phyloP scores from a whole-genome alignment of 2,329 filamentous ascomycete genomes.

The Zopfia rhizophila region DNA sequence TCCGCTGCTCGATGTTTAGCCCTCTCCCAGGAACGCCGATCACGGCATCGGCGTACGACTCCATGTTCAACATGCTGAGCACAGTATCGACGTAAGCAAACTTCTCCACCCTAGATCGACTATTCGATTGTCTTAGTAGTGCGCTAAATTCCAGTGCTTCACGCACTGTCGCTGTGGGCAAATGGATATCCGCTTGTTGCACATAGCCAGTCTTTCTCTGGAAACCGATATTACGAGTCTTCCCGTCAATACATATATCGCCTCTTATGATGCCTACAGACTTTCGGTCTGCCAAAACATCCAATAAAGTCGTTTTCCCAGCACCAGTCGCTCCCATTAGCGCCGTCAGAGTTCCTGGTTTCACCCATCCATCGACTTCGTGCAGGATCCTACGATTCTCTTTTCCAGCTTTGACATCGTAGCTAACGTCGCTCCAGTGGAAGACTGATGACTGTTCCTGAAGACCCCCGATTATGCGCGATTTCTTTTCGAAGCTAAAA shows the following conservation, averaged over 20 bases:
- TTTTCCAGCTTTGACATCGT: conserved; percentile 73
- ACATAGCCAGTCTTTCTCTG: conserved; percentile 29
- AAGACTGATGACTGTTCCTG: conserved; percentile 33
- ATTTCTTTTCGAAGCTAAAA: conserved; percentile 57
- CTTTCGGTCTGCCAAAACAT: conserved; percentile 18
- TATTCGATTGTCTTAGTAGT: conserved; percentile 8
- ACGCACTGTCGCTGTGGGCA: conserved; percentile 14
- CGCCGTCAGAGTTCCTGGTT: conserved; percentile 61
- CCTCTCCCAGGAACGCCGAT: conserved; percentile 19
- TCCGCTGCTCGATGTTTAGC: conserved; percentile 13
- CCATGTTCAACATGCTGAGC: conserved; percentile 12
- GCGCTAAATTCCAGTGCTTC: conserved; percentile 20
- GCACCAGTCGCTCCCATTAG: conserved; percentile 25
- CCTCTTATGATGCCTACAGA: conserved; percentile 21
- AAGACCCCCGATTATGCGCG: too few species aligned
- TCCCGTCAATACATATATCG: conserved; percentile 16
- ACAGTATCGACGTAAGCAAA: conserved; percentile 11
- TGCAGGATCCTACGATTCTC: conserved; percentile 59
- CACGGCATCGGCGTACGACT: conserved; percentile 6
- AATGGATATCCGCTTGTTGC: conserved; percentile 25
- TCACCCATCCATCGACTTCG: conserved; percentile 61
- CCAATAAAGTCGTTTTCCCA: conserved; percentile 27
- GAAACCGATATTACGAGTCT: conserved; percentile 7
- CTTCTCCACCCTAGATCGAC: neutral
- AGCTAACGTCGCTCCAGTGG: conserved; percentile 61